Conservation (phyloP, 1,284 basidiomycete genomes). For the Cutaneotrichosporon spelunceum region DNA sequence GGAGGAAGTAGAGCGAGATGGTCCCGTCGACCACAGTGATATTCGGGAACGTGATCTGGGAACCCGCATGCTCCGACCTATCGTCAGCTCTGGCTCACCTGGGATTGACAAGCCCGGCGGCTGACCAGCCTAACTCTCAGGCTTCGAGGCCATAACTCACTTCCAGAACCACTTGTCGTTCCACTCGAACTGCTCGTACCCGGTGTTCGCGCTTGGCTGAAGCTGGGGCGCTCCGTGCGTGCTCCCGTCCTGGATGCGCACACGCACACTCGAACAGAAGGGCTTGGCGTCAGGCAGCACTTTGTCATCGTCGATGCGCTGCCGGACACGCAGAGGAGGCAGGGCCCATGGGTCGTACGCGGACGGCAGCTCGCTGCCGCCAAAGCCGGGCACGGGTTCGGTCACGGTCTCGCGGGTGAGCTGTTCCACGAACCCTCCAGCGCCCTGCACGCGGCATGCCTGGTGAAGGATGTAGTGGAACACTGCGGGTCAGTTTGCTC, state of each 20-base stretch:
- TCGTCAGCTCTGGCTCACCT: no score
- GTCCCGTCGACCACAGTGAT: conserved; percentile 9
- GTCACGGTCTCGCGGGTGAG: neutral
- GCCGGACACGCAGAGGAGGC: conserved; percentile 8
- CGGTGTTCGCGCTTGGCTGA: neutral
- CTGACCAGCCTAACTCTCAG: neutral
- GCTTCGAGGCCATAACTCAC: neutral
- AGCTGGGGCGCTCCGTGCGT: neutral
- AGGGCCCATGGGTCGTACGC: conserved; percentile 8
- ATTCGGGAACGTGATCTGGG: conserved; percentile 13
- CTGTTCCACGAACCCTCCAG: neutral
- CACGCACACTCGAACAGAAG: conserved; percentile 4
- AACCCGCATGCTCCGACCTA: neutral
- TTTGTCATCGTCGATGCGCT: neutral
- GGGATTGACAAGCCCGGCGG: neutral
- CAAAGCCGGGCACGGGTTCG: neutral
- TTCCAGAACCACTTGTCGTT: conserved; percentile 13
- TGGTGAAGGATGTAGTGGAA: conserved; percentile 5
- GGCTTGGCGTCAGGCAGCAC: neutral
- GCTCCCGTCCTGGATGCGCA: neutral
- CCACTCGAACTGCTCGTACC: neutral
- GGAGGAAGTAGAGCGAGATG: conserved; percentile 11
- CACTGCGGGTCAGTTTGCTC: neutral
- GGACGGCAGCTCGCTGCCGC: neutral
- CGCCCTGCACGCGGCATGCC: neutral